Evolutionary conservation across 306 rosid species (phyloP).

Genomic region (Sicyos baderoa): DNA sequence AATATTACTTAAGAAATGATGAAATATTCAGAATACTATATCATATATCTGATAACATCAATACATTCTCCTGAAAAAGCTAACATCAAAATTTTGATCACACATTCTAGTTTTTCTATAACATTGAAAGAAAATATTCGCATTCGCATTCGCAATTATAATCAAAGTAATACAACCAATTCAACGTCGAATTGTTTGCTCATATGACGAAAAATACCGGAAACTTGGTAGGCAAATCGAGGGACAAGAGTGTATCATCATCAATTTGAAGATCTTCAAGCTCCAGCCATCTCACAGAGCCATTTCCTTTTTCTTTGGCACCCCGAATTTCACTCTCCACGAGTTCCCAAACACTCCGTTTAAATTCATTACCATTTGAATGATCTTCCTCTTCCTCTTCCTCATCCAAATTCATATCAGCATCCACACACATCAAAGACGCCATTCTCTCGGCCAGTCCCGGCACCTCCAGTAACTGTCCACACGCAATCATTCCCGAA

Average conservation of each 20-base stretch:
- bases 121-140: neutral
- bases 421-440: conserved; percentile 71
- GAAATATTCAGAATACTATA: conserved; percentile 1
- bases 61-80: neutral
- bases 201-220: conserved; percentile 34
- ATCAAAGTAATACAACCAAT: neutral
- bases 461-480: conserved; percentile 64
- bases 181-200: neutral
- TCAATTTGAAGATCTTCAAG: conserved; percentile 73
- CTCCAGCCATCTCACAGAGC: conserved; percentile 68
- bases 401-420: conserved; percentile 32
- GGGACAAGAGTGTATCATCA: conserved; percentile 50
- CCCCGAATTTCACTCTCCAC: conserved; percentile 46
- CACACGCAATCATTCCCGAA: neutral
- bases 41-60: neutral
- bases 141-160: neutral
- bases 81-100: neutral
- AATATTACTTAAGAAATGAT: neutral
- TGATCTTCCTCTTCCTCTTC: conserved; percentile 33
- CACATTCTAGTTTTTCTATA: neutral
- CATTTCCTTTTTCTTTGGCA: conserved; percentile 42
- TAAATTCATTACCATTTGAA: conserved; percentile 20
- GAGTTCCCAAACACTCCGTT: conserved; percentile 31
- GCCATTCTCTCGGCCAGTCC: conserved; percentile 90
- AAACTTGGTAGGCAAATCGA: conserved; percentile 48